These are phyloP conservation scores for Strobilomyces dryophilus DNA, from an alignment of 768 basidiomycete genomes.

Conservation along the genomic window DNA sequence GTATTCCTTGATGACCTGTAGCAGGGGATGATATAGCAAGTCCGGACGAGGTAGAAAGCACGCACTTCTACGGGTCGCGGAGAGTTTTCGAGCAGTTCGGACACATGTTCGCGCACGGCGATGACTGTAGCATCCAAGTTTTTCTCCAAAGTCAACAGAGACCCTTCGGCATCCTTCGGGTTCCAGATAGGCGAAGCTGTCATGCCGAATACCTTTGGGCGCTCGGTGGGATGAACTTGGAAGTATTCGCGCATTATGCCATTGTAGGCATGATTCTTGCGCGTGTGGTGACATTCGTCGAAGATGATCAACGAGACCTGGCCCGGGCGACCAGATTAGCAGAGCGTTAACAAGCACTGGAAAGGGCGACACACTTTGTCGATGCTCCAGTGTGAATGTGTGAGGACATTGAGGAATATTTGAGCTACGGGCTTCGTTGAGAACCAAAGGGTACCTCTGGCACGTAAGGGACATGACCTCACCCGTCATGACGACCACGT, in stretches of 20 bases:
- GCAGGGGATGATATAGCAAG: neutral
- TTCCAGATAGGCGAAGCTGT: conserved; percentile 91
- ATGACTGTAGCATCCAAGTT: conserved; percentile 74
- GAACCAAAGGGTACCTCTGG: neutral
- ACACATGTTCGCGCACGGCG: conserved; percentile 64
- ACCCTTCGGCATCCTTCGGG: conserved; percentile 59
- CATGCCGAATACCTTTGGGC: conserved; percentile 92
- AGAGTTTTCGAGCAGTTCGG: conserved; percentile 59
- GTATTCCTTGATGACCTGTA: conserved; percentile 56
- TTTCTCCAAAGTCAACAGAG: conserved; percentile 59
- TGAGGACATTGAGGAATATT: conserved; percentile 75
- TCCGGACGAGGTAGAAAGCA: neutral
- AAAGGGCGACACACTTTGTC: conserved; percentile 39
- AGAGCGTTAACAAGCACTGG: neutral
- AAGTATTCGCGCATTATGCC: conserved; percentile 58
- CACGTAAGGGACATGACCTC: conserved; percentile 12
- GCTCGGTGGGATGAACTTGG: conserved; percentile 34
- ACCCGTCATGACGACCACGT: conserved; percentile 89
- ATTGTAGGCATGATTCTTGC: conserved; percentile 55
- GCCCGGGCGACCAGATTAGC: neutral
- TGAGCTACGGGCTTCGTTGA: conserved; percentile 48
- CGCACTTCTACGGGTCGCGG: conserved; percentile 66
- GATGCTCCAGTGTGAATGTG: conserved; percentile 79
- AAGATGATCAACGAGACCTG: conserved; percentile 56
- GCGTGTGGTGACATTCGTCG: conserved; percentile 55